Conservation (phyloP, 805 yeast species). For the Teunomyces gatunensis region DNA sequence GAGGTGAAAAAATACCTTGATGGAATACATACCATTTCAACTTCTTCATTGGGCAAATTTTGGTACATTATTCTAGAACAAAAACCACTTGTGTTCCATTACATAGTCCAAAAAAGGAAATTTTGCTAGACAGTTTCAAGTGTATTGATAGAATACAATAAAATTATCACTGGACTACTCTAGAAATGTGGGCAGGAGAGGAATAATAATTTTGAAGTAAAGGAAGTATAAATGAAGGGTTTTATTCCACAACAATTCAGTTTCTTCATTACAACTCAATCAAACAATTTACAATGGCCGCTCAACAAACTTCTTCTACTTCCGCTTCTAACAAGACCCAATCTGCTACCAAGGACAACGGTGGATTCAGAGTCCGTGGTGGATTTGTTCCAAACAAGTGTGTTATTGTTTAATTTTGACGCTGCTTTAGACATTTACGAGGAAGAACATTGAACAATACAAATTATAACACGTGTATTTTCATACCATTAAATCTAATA, state of each 20-base stretch:
- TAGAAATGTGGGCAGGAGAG: no score
- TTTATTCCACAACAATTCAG: neutral
- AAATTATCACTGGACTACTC: neutral
- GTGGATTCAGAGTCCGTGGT: neutral
- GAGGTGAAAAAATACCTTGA: no score
- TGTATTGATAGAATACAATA: neutral
- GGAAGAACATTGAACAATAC: no score
- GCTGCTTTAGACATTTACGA: neutral
- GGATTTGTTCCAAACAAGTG: conserved; percentile 1
- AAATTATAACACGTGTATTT: neutral
- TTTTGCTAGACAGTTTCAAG: neutral
- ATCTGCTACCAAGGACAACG: conserved; percentile 6
- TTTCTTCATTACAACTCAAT: neutral
- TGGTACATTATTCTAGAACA: neutral
- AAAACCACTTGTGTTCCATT: neutral
- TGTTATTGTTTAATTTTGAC: neutral
- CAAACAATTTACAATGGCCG: conserved; percentile 1
- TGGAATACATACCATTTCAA: neutral
- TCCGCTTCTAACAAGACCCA: conserved; percentile 4
- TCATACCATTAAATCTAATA: neutral
- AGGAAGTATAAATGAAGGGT: neutral
- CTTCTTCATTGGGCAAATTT: neutral
- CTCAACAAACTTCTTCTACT: conserved; percentile 2
- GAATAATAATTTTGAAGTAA: no score
- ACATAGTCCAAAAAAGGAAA: neutral